Evolutionary conservation across 2,329 filamentous ascomycete species (phyloP).

Genomic region (Fusarium cicatricum): DNA sequence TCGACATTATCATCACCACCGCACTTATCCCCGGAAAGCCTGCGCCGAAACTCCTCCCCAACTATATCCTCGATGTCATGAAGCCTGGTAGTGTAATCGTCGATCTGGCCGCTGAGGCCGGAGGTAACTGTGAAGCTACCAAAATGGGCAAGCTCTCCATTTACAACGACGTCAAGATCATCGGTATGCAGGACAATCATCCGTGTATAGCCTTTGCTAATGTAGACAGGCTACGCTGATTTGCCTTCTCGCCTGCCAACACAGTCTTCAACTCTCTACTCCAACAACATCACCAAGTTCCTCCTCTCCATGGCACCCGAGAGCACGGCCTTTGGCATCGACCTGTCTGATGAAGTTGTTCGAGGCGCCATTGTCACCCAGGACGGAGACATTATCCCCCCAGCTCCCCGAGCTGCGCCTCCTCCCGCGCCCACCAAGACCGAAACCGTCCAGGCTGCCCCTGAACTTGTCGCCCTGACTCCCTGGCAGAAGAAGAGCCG

Average conservation of each 20-base stretch:
- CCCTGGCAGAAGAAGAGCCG: constrained; percentile 83
- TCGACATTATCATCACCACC: constrained; percentile 92
- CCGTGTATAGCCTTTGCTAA: constrained; percentile 30
- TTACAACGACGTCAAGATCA: constrained; percentile 83
- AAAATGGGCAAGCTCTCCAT: constrained; percentile 73
- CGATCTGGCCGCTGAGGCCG: constrained; percentile 86
- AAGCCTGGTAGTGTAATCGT: constrained; percentile 90
- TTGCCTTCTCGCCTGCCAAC: constrained; percentile 86
- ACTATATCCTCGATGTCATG: constrained; percentile 82
- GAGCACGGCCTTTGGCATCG: constrained; percentile 81
- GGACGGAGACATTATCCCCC: constrained; percentile 78
- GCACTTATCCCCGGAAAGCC: constrained; percentile 88
- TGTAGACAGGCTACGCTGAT: constrained; percentile 75
- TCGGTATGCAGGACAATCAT: constrained; percentile 63
- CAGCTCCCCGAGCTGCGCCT: constrained; percentile 73
- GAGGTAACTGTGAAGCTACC: constrained; percentile 88
- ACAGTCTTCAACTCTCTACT: constrained; percentile 89
- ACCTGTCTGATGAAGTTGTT: constrained; percentile 85
- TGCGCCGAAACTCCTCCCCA: constrained; percentile 85
- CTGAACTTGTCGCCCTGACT: constrained; percentile 71
- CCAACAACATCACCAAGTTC: constrained; percentile 92
- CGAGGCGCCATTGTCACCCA: constrained; percentile 84
- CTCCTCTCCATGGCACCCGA: constrained; percentile 82
- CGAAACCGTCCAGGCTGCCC: constrained; percentile 54
- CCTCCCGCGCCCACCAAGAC: constrained; percentile 59